Evolutionary conservation across 2,329 filamentous ascomycete species (phyloP).

Genomic region (Penicillium sp.): DNA sequence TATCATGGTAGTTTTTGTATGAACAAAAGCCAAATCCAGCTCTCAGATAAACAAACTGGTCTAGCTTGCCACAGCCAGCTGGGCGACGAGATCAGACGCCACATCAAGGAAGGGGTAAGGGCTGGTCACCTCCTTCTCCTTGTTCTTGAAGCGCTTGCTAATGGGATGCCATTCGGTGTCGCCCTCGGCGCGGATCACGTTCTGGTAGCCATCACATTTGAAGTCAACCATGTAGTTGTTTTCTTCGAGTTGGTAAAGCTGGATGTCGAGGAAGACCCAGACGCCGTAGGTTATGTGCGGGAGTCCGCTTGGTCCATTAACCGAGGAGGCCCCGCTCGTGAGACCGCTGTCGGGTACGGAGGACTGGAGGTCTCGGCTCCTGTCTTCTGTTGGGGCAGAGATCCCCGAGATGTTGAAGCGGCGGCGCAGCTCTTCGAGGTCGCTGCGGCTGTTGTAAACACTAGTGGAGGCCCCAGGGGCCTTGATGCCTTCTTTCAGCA

Average conservation of each 20-base stretch:
- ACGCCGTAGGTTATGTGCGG: conserved; percentile 63
- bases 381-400: conserved; percentile 36
- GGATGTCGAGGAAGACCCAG: conserved; percentile 94
- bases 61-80: conserved; percentile 77
- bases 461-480: conserved; percentile 47
- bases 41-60: neutral
- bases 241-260: conserved; percentile 90
- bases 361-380: conserved; percentile 21
- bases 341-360: conserved; percentile 36
- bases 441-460: conserved; percentile 42
- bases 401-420: conserved; percentile 39
- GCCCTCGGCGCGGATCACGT: conserved; percentile 61
- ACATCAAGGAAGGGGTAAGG: conserved; percentile 96
- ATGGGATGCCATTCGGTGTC: conserved; percentile 50
- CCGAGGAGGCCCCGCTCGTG: conserved; percentile 39
- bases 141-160: conserved; percentile 56
- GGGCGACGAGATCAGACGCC: conserved; percentile 87
- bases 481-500: conserved; percentile 76
- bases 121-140: conserved; percentile 93
- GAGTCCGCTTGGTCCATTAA: conserved; percentile 34
- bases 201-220: conserved; percentile 97
- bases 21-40: neutral
- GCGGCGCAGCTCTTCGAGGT: conserved; percentile 43
- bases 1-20: conserved; percentile 13
- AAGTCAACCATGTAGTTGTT: conserved; percentile 96